Evolutionary conservation across 2,329 filamentous ascomycete genomes (phyloP), one percentile per base, ranked within the genome.

Genomic region (Coniochaeta ligniaria): DNA sequence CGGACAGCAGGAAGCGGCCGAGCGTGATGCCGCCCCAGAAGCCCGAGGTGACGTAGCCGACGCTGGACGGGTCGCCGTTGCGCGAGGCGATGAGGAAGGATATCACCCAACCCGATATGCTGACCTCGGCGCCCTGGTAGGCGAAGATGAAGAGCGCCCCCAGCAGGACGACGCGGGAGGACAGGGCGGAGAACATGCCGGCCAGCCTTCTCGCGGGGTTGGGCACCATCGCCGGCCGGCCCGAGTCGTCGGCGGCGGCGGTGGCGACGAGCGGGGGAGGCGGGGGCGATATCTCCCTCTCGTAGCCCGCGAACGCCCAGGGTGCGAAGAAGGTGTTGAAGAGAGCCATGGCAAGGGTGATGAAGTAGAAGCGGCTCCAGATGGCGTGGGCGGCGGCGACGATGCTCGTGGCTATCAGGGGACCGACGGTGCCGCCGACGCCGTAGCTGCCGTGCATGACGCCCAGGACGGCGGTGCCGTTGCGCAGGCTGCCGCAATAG

Each of bases 91-190:
- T 92, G 43, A 96, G 77, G 76, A 93, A 96, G 2, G 89, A 92
- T 63, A 94, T 92, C 57, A 94, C 88, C 92, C 91, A 96, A 59
- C 91, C 91, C 0, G 88, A 91, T 64, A 94, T 90, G 16, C 87
- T 87, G 17, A 96, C 91, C 73, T 96, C 91, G 38, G 89, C 88
- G 36, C 91, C 91, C 73, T 95, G 90, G 72, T 96, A 96, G 28
- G 87, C 85, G 71, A 96, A 95, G 72, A 95, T 90, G 77, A 95
- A 95, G 11, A 91, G 72, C 0, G 91, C 88, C 3, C 90, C 90
- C 0, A 95, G 79, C 1, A 95, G 73, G 0, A 92, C 90, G 5
- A 86, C 80, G 35, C 83, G 71, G 76, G 79, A 68, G 73, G 77
- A 74, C 70, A 82, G 71, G 63, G 77, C 76, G 68, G 81, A 64